These are phyloP conservation scores for Xylariomycetidae sp. DNA, from an alignment of 2,329 filamentous ascomycete genomes.

Conservation along the genomic window DNA sequence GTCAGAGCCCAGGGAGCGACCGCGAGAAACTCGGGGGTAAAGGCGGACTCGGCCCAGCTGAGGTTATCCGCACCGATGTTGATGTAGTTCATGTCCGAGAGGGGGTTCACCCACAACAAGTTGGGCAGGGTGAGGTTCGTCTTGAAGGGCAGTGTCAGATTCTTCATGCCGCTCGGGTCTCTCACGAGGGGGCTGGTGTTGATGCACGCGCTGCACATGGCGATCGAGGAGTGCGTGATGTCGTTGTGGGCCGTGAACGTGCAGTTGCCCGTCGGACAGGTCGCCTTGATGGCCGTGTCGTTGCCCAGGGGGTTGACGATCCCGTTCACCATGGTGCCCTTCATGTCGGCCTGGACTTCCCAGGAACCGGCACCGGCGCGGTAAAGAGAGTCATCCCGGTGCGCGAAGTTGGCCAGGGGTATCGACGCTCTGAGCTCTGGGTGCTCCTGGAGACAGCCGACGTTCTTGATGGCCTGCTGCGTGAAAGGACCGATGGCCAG, in stretches of 20 bases:
- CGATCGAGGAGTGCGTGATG: conserved; percentile 21
- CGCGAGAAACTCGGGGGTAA: conserved; percentile 12
- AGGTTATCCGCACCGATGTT: conserved; percentile 12
- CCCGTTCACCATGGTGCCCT: conserved; percentile 25
- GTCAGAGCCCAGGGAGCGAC: conserved; percentile 7
- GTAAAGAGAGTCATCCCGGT: conserved; percentile 10
- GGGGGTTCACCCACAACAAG: conserved; percentile 12
- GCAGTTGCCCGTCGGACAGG: conserved; percentile 21
- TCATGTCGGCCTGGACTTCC: conserved; percentile 25
- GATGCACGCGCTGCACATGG: conserved; percentile 20
- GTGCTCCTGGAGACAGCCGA: conserved; percentile 12
- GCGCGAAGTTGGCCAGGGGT: conserved; percentile 12
- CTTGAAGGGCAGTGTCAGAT: neutral
- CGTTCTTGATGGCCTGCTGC: conserved; percentile 24
- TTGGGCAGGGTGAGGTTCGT: conserved; percentile 19
- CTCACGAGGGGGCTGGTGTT: conserved; percentile 16
- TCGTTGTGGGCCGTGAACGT: conserved; percentile 16
- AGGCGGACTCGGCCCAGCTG: conserved; percentile 10
- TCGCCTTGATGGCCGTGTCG: conserved; percentile 14
- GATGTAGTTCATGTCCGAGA: conserved; percentile 8
- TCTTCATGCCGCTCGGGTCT: neutral
- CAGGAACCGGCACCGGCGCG: conserved; percentile 14
- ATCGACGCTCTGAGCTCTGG: conserved; percentile 9
- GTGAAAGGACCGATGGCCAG: conserved; percentile 26
- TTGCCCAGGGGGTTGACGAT: conserved; percentile 20